phyloP scores from a whole-genome alignment of 2,329 filamentous ascomycete species.

The Oidium heveae region DNA sequence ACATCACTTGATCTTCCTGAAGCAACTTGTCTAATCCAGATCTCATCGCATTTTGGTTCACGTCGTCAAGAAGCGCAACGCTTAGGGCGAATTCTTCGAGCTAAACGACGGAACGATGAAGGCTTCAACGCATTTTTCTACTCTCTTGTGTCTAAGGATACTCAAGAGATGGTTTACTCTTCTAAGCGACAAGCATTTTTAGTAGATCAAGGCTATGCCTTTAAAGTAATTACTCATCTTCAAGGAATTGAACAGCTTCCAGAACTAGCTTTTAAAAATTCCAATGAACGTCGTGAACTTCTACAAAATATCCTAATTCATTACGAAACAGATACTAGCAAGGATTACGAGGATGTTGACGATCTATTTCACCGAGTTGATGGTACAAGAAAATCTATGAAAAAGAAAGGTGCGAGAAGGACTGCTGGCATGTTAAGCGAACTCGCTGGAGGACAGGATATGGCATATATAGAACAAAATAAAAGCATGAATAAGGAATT shows the following conservation, averaged over 20 bases:
- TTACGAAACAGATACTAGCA: constrained; percentile 26
- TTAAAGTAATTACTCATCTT: constrained; percentile 94
- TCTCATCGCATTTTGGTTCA: constrained; percentile 91
- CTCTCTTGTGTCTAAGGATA: constrained; percentile 89
- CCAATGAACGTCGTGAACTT: constrained; percentile 60
- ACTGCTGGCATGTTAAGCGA: constrained; percentile 71
- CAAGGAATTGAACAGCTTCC: constrained; percentile 72
- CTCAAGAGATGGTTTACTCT: constrained; percentile 93
- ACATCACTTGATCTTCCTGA: constrained; percentile 94
- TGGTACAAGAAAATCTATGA: constrained; percentile 19
- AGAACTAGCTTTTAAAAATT: constrained; percentile 53
- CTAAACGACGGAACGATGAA: constrained; percentile 88
- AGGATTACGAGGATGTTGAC: constrained; percentile 17
- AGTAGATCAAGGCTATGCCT: constrained; percentile 93
- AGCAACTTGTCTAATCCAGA: constrained; percentile 89
- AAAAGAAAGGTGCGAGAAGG: constrained; percentile 36
- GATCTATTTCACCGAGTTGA: constrained; percentile 24
- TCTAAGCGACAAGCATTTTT: constrained; percentile 91
- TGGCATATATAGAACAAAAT: constrained; percentile 85
- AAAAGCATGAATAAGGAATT: constrained; percentile 42
- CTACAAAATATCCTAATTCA: constrained; percentile 76
- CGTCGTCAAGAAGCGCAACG: constrained; percentile 90
- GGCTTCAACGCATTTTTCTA: constrained; percentile 99
- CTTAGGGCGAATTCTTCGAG: constrained; percentile 74
- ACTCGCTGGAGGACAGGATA: constrained; percentile 74